phyloP scores from a whole-genome alignment of 164 flowering plant genomes.

The Nelumbo lutea region DNA sequence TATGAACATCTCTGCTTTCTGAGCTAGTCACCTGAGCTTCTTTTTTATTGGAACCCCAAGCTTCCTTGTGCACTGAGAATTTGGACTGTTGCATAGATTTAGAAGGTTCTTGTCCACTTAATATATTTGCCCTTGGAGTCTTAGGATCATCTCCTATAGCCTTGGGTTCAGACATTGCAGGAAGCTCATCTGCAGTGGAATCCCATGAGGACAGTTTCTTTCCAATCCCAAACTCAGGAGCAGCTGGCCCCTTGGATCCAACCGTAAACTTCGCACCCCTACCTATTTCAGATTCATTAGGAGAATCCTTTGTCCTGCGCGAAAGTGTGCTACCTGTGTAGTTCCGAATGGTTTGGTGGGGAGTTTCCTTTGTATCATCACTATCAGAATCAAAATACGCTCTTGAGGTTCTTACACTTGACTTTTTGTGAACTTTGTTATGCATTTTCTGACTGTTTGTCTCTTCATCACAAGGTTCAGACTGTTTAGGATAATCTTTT shows the following conservation, averaged over 20 bases:
- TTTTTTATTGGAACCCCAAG: no score
- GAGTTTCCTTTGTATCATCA: slow-evolving; percentile 26
- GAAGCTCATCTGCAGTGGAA: slow-evolving; percentile 20
- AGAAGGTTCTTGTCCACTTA: slow-evolving; percentile 16
- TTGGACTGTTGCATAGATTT: slow-evolving; percentile 8
- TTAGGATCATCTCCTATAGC: slow-evolving; percentile 10
- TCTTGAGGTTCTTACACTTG: slow-evolving; percentile 18
- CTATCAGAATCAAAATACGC: slow-evolving; percentile 31
- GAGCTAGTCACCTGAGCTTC: no score
- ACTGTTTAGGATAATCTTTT: slow-evolving; percentile 27
- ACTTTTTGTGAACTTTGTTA: slow-evolving; percentile 10
- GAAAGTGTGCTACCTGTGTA: slow-evolving; percentile 30
- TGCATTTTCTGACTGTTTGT: slow-evolving; percentile 11
- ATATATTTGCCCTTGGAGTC: slow-evolving; percentile 5
- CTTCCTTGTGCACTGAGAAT: not conserved
- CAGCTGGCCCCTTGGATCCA: slow-evolving; percentile 17
- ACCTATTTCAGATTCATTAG: slow-evolving; percentile 16
- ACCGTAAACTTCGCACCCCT: slow-evolving; percentile 10
- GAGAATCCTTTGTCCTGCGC: slow-evolving; percentile 50
- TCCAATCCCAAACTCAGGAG: slow-evolving; percentile 18
- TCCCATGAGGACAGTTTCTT: slow-evolving; percentile 22
- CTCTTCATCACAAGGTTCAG: slow-evolving; percentile 19
- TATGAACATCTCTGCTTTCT: no score
- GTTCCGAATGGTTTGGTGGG: slow-evolving; percentile 14
- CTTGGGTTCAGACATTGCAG: slow-evolving; percentile 7